Evolutionary conservation across 2,329 filamentous ascomycete genomes (phyloP), one percentile per base, ranked within the genome.

Genomic region (Cercospora beticola): DNA sequence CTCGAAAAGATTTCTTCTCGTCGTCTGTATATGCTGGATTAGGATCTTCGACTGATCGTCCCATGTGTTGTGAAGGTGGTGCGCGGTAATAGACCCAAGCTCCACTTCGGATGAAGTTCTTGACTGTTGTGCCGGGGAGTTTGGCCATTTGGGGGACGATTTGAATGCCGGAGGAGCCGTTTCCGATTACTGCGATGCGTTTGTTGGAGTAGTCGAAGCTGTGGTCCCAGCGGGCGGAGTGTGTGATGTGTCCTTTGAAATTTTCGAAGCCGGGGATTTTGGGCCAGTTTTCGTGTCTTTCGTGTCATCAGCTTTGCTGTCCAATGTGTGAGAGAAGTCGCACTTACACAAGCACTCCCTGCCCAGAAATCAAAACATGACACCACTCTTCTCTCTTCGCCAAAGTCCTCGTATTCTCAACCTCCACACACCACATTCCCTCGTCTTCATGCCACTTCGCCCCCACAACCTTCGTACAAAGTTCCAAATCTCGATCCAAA

Each of bases 91-190:
- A 56, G 6, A 40, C 64, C 64, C 64, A 92, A 86, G 89, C 89
- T 91, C 0, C 89, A 90, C 46, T 82, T 84, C 71, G 85, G 88
- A 14, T 89, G 82, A 1, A 85, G 86, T 71, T 90, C 90, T 76
- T 58, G 16, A 66, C 57, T 16, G 40, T 66, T 23, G 64, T 66
- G 16, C 64, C 64, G 2, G 64, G 58, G 26, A 56, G 52, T 31
- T 61, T 64, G 18, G 56, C 60, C 66, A 88, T 72, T 52, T 86
- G 85, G 0, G 86, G 75, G 0, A 74, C 68, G 30, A 76, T 66
- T 60, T 82, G 81, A 5, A 82, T 78, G 0, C 78, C 81, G 0
- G 78, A 79, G 2, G 79, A 78, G 10, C 81, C 81, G 28, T 78
- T 81, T 0, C 81, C 81, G 7, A 83, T 80, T 2, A 81, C 72